Evolutionary conservation across 208 protist species (phyloP), one percentile per base, ranked within the genome.

Genomic region (Leishmania gerbilli): DNA sequence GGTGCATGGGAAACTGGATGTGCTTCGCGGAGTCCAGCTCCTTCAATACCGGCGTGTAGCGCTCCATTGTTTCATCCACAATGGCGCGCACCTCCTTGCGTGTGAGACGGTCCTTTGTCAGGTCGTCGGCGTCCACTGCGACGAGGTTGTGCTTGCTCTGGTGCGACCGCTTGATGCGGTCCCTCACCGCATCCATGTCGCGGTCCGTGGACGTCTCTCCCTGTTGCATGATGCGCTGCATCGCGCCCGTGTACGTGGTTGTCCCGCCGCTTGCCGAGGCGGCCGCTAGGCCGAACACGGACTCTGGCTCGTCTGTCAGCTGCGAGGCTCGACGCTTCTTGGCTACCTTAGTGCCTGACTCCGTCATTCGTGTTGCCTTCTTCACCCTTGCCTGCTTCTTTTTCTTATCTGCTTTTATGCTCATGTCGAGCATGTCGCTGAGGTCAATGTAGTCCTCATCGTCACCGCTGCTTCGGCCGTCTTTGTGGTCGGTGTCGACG

Each of bases 381-480:
- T 92, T 88, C n/a, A 82, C 77, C 45, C 91, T 90, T 5, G 86
- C 68, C 42, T 76, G 72, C 77, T 92, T 90, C 65, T 84, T 91
- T 42, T 89, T 88, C 74, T 90, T 91, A 58, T 94, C 92, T 60
- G 89, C 84, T 45, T 84, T 83, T 31, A 91, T 42, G 51, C 77
- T 93, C 58, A 81, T 76, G 76, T 95, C 91, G n/a, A 97, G 87
- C 92, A 96, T 95, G 74, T 96, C 95, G 58, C 86, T 94, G 45
- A 97, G 86, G 78, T 97, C 95, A 49, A 96, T 90, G 79, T 93
- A 93, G 15, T 95, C 91, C 64, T 92, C 89, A 72, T 91, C 91
- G 76, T 92, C 88, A 72, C 89, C 89, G 81, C 85, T 92, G 64
- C 65, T 85, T 64, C 88, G 81, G 11, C 85, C 83, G 24, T 93